A percentile compares a stretch with the other conserved stretches of the same genome.
These are phyloP conservation scores for Nakaseomyces delphensis DNA, from an alignment of 1,139 yeast species.

Conservation along the genomic window DNA sequence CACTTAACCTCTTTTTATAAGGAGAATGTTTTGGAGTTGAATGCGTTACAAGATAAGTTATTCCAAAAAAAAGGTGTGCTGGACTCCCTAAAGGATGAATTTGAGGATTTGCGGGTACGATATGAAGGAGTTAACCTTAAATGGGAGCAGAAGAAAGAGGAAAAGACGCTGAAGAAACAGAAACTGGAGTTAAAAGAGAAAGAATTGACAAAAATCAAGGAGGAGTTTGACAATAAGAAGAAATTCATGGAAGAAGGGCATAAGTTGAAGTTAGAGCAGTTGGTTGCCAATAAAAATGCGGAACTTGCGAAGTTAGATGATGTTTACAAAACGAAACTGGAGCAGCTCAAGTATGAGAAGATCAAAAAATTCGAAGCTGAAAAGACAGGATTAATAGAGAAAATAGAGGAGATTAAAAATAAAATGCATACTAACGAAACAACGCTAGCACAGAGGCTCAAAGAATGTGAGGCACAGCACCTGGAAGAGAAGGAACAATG, in stretches of 20 bases:
- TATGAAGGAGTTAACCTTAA: conserved; percentile 19
- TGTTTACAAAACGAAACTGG: conserved; percentile 32
- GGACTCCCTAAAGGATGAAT: conserved; percentile 25
- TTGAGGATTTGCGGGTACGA: conserved; percentile 21
- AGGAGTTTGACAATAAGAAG: conserved; percentile 28
- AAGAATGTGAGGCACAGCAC: conserved; percentile 20
- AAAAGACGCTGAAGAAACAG: conserved; percentile 30
- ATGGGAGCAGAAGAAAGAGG: conserved; percentile 34
- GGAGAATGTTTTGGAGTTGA: conserved; percentile 27
- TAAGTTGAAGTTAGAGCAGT: conserved; percentile 33
- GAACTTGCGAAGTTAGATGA: conserved; percentile 36
- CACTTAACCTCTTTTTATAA: conserved; percentile 28
- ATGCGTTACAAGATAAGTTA: conserved; percentile 23
- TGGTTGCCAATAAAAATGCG: conserved; percentile 34
- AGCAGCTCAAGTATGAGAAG: conserved; percentile 32
- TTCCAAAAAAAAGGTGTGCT: conserved; percentile 24
- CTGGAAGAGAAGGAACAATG: conserved; percentile 22
- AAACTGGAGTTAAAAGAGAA: conserved; percentile 34
- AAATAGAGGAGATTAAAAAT: conserved; percentile 19
- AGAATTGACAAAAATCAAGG: conserved; percentile 36
- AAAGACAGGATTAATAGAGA: conserved; percentile 20
- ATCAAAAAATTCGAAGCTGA: conserved; percentile 29
- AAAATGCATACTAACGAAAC: conserved; percentile 25
- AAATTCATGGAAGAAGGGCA: conserved; percentile 33
- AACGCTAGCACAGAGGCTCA: conserved; percentile 17